Percentiles rank a stretch among this genome's conserved stretches.
Conservation (phyloP, 2,329 filamentous ascomycete genomes). For the Aspergillus sergii region DNA sequence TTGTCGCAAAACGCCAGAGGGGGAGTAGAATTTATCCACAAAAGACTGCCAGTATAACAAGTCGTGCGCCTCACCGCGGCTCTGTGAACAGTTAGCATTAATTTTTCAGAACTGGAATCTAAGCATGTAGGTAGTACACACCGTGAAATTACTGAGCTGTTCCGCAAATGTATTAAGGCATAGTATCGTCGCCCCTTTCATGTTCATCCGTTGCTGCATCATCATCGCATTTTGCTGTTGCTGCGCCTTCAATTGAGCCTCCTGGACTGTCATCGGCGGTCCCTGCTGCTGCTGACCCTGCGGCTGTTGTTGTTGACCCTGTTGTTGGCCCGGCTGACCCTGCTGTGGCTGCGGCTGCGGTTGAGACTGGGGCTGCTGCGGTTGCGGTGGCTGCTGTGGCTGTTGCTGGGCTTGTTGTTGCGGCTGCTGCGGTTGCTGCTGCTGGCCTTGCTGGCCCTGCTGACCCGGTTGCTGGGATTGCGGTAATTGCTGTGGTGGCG, state of each 20-base stretch:
- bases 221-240: constrained; percentile 40
- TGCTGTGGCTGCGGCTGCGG: constrained; percentile 33
- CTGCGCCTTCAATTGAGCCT: constrained; percentile 44
- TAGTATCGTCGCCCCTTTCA: constrained; percentile 52
- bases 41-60: constrained; percentile 78
- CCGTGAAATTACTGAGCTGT: constrained; percentile 58
- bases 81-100: constrained; percentile 40
- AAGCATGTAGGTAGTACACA: constrained; percentile 44
- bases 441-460: constrained; percentile 32
- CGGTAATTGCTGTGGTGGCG: constrained; percentile 39
- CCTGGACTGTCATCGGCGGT: constrained; percentile 39
- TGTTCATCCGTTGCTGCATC: constrained; percentile 42
- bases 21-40: constrained; percentile 79
- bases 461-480: constrained; percentile 37
- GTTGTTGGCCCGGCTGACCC: constrained; percentile 40
- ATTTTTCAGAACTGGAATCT: neutral
- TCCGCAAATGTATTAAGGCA: constrained; percentile 60
- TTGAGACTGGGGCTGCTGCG: constrained; percentile 41
- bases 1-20: constrained; percentile 74
- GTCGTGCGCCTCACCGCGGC: constrained; percentile 65
- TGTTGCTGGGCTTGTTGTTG: constrained; percentile 33
- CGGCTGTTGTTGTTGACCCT: constrained; percentile 37
- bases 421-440: constrained; percentile 31
- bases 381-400: constrained; percentile 35
- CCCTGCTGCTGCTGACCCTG: constrained; percentile 17